These are phyloP conservation scores for Carex myosuroides DNA, from an alignment of 176 grass and related monocot species.

Conservation along the genomic window DNA sequence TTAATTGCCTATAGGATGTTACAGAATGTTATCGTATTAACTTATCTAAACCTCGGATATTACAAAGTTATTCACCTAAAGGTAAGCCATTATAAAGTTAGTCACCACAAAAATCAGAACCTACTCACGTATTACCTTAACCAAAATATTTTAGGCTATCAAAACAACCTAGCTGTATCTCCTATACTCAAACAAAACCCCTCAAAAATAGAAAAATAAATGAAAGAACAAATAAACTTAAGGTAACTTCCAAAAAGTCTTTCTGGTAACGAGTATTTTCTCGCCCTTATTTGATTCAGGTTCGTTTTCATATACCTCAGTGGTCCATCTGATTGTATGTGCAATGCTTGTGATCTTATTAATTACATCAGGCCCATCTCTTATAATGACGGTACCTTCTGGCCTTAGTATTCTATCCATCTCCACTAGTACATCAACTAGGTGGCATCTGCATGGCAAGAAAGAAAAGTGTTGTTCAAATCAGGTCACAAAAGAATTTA, in stretches of 20 bases:
- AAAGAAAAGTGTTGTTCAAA: not conserved
- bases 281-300: conserved; percentile 41
- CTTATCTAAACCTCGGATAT: conserved; percentile 18
- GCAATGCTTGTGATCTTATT: conserved; percentile 48
- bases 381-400: conserved; percentile 75
- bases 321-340: conserved; percentile 54
- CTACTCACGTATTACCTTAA: not conserved
- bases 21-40: conserved; percentile 4
- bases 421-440: conserved; percentile 88
- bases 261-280: conserved; percentile 83
- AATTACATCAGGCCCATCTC: conserved; percentile 54
- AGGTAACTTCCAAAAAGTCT: conserved; percentile 75
- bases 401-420: conserved; percentile 94
- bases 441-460: conserved; percentile 49
- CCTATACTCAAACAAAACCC: conserved; percentile 20
- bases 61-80: conserved; percentile 15
- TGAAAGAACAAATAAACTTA: conserved; percentile 24
- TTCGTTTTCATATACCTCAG: conserved; percentile 49
- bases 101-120: not conserved
- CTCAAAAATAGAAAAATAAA: conserved; percentile 14
- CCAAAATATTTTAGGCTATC: conserved; percentile 4
- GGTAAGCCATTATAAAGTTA: conserved; percentile 2
- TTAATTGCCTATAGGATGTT: conserved; percentile 7
- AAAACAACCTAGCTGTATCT: conserved; percentile 5
- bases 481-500: not conserved